Evolutionary conservation across 129 eudicot genomes (phyloP).

Genomic region (carrot (Daucus carota)): DH1_v3.0 NC_030384.2:44600501-44601000

Average conservation of each 20-base stretch:
- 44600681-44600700: constrained; percentile 71
- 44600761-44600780: constrained; percentile 76
- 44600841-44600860: background rate
- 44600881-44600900: background rate
- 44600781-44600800: constrained; percentile 41
- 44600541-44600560: constrained; percentile 91
- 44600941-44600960: too few relatives aligned
- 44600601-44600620: constrained; percentile 86
- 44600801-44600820: background rate
- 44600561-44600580: constrained; percentile 59
- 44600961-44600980: background rate
- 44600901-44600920: background rate
- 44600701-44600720: constrained; percentile 86
- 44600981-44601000: background rate
- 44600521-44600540: constrained; percentile 88
- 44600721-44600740: constrained; percentile 78
- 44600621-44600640: constrained; percentile 61
- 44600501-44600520: constrained; percentile 98
- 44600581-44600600: constrained; percentile 66
- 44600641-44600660: constrained; percentile 91
- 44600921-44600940: background rate
- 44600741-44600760: constrained; percentile 83
- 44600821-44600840: background rate
- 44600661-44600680: constrained; percentile 61
- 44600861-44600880: background rate